These are phyloP conservation scores for Aspergillus costaricaensis DNA, from an alignment of 2,329 filamentous ascomycete species.

Conservation along the genomic window DNA sequence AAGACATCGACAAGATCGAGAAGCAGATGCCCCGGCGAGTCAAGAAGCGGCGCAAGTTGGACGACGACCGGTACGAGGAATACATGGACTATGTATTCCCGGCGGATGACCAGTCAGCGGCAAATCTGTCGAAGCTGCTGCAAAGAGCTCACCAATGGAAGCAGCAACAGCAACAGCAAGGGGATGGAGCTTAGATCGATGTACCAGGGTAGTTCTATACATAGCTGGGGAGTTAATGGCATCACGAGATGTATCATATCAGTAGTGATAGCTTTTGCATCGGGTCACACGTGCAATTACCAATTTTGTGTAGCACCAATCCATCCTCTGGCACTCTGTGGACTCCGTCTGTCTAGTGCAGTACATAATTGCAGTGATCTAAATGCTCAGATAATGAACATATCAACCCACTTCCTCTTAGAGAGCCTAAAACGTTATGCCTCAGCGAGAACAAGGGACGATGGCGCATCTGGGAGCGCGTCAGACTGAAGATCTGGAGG, in stretches of 20 bases:
- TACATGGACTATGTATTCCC: constrained; percentile 98
- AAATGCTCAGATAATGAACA: too few species aligned
- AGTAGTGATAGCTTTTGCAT: background rate
- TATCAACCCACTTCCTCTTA: too few species aligned
- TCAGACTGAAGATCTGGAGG: constrained; percentile 10
- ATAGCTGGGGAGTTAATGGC: background rate
- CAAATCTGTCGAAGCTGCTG: constrained; percentile 79
- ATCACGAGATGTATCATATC: background rate
- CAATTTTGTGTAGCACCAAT: too few species aligned
- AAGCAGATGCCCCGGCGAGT: constrained; percentile 91
- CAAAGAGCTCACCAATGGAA: constrained; percentile 90
- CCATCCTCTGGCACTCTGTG: too few species aligned
- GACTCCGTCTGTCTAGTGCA: too few species aligned
- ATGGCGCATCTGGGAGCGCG: constrained; percentile 10
- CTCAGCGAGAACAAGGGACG: too few species aligned
- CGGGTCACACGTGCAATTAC: too few species aligned
- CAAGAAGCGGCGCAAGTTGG: constrained; percentile 88
- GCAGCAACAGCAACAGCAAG: constrained; percentile 60
- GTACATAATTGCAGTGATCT: too few species aligned
- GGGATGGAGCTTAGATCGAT: background rate
- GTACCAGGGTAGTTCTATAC: background rate
- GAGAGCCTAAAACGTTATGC: too few species aligned
- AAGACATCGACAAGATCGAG: constrained; percentile 79
- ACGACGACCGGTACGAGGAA: constrained; percentile 93
- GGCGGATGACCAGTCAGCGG: constrained; percentile 83